Percentiles rank a stretch among this genome's conserved stretches.
These are phyloP conservation scores for Castanospermum australe DNA, from an alignment of 306 rosid genomes.

Conservation along the genomic window DNA sequence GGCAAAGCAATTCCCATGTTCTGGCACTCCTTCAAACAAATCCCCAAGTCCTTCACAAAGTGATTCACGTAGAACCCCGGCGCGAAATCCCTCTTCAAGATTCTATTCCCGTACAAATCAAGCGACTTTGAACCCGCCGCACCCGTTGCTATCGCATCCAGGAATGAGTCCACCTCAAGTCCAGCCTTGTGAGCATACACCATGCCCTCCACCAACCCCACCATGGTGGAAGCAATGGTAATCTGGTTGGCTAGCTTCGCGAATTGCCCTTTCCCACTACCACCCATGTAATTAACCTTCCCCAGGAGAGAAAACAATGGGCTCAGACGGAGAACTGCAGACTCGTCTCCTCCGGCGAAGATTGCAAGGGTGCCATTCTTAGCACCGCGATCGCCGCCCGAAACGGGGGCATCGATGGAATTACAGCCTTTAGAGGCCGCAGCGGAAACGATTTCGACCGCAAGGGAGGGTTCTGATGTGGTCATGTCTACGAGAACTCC, in stretches of 20 bases:
- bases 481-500: slow-evolving; percentile 94
- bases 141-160: slow-evolving; percentile 71
- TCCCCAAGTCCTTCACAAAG: slow-evolving; percentile 88
- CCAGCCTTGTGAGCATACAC: slow-evolving; percentile 82
- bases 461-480: slow-evolving; percentile 93
- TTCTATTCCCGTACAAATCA: slow-evolving; percentile 63
- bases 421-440: slow-evolving; percentile 51
- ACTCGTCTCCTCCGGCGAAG: slow-evolving; percentile 76
- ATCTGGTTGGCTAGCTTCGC: slow-evolving; percentile 88
- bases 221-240: slow-evolving; percentile 75
- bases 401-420: slow-evolving; percentile 85
- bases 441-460: slow-evolving; percentile 59
- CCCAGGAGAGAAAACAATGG: slow-evolving; percentile 63
- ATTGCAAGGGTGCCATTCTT: slow-evolving; percentile 69
- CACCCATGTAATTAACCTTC: slow-evolving; percentile 86
- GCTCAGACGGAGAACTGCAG: slow-evolving; percentile 19
- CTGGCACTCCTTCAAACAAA: slow-evolving; percentile 87
- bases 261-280: slow-evolving; percentile 82
- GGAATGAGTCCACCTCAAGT: slow-evolving; percentile 59
- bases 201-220: slow-evolving; percentile 89
- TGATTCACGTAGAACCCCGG: slow-evolving; percentile 83
- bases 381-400: slow-evolving; percentile 92
- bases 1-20: slow-evolving; percentile 79
- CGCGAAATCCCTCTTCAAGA: slow-evolving; percentile 73
- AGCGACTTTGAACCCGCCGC: slow-evolving; percentile 75